Conservation (phyloP, 225 moss, liverwort and hornwort genomes). For the Asterella californica region DNA sequence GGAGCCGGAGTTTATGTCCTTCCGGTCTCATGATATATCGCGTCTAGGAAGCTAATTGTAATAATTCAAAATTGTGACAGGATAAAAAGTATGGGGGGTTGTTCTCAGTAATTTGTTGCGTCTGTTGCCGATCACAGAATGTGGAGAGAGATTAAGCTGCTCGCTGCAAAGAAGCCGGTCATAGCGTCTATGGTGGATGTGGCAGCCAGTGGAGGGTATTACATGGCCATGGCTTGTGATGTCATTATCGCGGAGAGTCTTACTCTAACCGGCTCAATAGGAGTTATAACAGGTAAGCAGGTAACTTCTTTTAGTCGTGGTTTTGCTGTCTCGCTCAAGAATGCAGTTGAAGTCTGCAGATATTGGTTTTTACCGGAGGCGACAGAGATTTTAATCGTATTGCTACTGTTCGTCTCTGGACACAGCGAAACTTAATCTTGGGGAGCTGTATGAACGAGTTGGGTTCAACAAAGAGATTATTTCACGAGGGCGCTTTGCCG, state of each 20-base stretch:
- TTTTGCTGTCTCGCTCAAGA: not conserved
- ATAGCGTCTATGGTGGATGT: conserved; percentile 98
- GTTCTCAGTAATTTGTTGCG: not conserved
- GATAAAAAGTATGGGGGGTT: not conserved
- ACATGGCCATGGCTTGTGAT: conserved; percentile 98
- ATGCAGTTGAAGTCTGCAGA: not conserved
- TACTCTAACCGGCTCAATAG: conserved; percentile 93
- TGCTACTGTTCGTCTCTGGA: not conserved
- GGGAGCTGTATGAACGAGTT: conserved; percentile 82
- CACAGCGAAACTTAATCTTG: conserved; percentile 93
- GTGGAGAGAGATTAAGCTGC: conserved; percentile 96
- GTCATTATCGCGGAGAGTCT: conserved; percentile 85
- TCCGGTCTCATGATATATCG: not conserved
- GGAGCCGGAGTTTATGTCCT: not conserved
- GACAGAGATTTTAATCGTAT: not conserved
- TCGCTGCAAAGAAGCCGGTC: conserved; percentile 90
- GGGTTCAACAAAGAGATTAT: conserved; percentile 91
- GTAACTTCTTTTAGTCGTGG: not conserved
- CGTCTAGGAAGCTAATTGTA: not conserved
- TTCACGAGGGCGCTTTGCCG: conserved; percentile 84
- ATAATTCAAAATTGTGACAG: not conserved
- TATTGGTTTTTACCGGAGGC: not conserved
- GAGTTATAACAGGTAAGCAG: conserved; percentile 78
- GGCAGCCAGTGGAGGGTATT: conserved; percentile 98
- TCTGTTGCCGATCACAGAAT: conserved; percentile 43